Evolutionary conservation across 2,329 filamentous ascomycete species (phyloP).

Genomic region (Cercospora janseana): DNA sequence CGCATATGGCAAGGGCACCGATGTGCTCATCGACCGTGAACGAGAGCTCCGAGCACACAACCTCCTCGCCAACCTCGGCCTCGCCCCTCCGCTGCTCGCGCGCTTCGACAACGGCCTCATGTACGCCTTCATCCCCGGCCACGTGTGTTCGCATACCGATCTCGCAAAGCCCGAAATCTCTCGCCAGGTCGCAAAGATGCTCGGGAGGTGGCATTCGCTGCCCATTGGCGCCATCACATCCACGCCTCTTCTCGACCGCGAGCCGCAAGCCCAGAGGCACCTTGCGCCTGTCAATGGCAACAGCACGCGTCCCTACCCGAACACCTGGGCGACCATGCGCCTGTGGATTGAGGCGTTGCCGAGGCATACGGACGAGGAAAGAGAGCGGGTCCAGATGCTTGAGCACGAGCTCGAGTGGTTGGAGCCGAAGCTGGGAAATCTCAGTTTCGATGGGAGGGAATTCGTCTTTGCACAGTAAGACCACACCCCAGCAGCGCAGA

Average conservation of each 20-base stretch:
- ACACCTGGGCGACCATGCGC: constrained; percentile 92
- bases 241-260: constrained; percentile 33
- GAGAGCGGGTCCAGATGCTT: constrained; percentile 63
- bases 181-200: constrained; percentile 74
- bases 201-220: constrained; percentile 86
- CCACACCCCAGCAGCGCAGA: too few species aligned
- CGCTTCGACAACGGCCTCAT: constrained; percentile 95
- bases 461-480: constrained; percentile 76
- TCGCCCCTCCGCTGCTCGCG: constrained; percentile 83
- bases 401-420: constrained; percentile 73
- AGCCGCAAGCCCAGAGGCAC: constrained; percentile 26
- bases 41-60: constrained; percentile 68
- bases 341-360: constrained; percentile 92
- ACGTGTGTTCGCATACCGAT: constrained; percentile 75
- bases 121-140: constrained; percentile 84
- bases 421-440: constrained; percentile 65
- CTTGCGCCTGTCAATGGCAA: constrained; percentile 28
- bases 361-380: constrained; percentile 66
- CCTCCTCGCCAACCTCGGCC: constrained; percentile 74
- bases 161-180: constrained; percentile 73
- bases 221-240: constrained; percentile 54
- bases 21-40: constrained; percentile 92
- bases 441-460: constrained; percentile 72
- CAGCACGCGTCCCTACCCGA: constrained; percentile 70
- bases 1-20: constrained; percentile 91